Base-by-base conservation (phyloP, 2,329 filamentous ascomycete genomes). In the Fusarium hostae region DNA sequence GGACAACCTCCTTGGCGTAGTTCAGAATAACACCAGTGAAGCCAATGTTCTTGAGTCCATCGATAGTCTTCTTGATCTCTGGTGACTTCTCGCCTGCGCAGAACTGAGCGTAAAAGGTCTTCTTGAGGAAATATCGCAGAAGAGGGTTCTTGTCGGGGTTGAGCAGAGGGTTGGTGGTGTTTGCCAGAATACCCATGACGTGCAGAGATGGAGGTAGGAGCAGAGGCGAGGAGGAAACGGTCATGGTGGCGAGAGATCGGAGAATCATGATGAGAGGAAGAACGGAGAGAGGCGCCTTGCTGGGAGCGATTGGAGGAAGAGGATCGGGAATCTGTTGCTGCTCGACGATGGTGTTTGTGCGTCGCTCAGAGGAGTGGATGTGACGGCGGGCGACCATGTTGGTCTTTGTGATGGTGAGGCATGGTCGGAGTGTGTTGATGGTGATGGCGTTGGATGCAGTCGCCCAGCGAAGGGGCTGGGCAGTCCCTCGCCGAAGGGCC, bases 41-140 rank as follows among this genome's bases (percentile, higher is more conserved):
- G 3, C 95, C 95, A 47, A 95, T 89, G 35, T 84, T 80, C 80
- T 94, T 93, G 13, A 97, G 85, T 4, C 86, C 84, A 3, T 85
- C 78, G 34, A 94, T 88, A 1, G 92, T 94, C 34, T 79, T 81
- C 44, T 85, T 84, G 4, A 97, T 91, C 80, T 97, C 93, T 3
- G 79, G 76, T 1, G 87, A 85, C 52, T 88, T 92, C 81, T 94
- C 92, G 32, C 95, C 95, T 0, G 93, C 94, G 80, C 95, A 98
- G 81, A 97, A 98, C 77, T 98, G 95, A 28, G 90, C 90, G 79
- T 97, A 97, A 76, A 97, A 94, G 0, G 94, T 97, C 78, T 90
- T 88, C 79, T 94, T 94, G 54, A 97, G 84, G 44, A 94, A 78
- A 66, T 85, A 88, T 45, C 90, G 87, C 20, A 97, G 85, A 3